A percentile compares a stretch with the other conserved stretches of the same genome.
Evolutionary conservation across 1,284 basidiomycete genomes (phyloP).

Genomic region (Sporisorium graminicola): DNA sequence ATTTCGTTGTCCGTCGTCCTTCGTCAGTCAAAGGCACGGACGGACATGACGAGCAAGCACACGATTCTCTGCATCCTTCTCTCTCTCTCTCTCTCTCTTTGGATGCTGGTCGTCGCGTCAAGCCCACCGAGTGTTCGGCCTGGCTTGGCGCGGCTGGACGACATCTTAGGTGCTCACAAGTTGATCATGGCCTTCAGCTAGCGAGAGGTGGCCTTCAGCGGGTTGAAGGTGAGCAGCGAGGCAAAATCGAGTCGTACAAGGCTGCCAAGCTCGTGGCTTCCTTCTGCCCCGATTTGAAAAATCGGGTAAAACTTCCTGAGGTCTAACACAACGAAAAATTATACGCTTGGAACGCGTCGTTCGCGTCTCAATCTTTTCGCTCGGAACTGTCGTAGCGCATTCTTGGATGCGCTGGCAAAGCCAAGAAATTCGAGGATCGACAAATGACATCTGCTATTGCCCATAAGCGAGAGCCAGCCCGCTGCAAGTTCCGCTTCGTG

Average conservation of each 20-base stretch:
- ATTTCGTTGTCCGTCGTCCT: neutral
- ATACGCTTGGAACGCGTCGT: conserved; percentile 3
- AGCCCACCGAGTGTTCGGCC: too few relatives aligned
- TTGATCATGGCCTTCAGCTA: too few relatives aligned
- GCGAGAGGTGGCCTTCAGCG: too few relatives aligned
- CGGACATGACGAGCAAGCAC: neutral
- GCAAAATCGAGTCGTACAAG: too few relatives aligned
- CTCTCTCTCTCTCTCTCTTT: too few relatives aligned
- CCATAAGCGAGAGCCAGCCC: conserved; percentile 2
- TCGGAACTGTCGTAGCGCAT: neutral
- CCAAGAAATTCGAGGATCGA: conserved; percentile 6
- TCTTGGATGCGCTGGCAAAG: conserved; percentile 3
- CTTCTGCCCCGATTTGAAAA: too few relatives aligned
- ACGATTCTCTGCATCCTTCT: neutral
- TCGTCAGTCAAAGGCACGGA: neutral
- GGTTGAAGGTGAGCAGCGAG: too few relatives aligned
- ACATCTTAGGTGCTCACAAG: neutral
- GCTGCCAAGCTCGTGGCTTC: too few relatives aligned
- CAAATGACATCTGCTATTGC: neutral
- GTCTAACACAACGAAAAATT: neutral
- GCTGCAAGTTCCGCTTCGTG: neutral
- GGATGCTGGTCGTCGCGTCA: too few relatives aligned
- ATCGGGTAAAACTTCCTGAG: too few relatives aligned
- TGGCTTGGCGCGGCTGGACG: neutral
- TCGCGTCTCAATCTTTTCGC: neutral